Percentiles rank a stretch among this genome's conserved stretches.
Conservation (phyloP, 2,329 filamentous ascomycete genomes). For the Stromatinia cepivora region DNA sequence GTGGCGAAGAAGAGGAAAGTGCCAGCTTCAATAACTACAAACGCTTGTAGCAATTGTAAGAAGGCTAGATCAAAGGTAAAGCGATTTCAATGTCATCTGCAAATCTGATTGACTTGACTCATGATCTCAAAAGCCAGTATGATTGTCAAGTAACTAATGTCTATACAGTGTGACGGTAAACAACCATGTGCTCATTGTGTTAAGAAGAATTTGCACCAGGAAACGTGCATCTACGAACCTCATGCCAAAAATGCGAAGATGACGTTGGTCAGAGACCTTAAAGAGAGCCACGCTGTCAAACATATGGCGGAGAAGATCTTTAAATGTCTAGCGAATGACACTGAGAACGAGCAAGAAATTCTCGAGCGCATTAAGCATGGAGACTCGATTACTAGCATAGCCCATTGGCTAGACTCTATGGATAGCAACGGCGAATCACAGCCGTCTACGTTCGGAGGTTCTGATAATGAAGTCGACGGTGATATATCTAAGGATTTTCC, state of each 20-base stretch:
- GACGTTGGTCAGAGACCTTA: slow-evolving; percentile 38
- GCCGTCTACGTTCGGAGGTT: slow-evolving; percentile 27
- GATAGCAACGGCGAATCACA: slow-evolving; percentile 33
- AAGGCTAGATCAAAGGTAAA: slow-evolving; percentile 36
- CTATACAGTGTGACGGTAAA: slow-evolving; percentile 41
- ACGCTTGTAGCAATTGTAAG: slow-evolving; percentile 10
- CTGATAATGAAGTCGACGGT: slow-evolving; percentile 36
- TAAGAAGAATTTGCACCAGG: slow-evolving; percentile 29
- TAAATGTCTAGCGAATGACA: slow-evolving; percentile 36
- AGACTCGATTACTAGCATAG: slow-evolving; percentile 38
- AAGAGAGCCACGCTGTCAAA: slow-evolving; percentile 12
- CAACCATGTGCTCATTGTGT: slow-evolving; percentile 41
- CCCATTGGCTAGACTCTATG: slow-evolving; percentile 36
- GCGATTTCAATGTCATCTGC: slow-evolving; percentile 17
- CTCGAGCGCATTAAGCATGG: slow-evolving; percentile 37
- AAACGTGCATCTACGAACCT: slow-evolving; percentile 40
- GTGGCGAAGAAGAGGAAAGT: slow-evolving; percentile 1
- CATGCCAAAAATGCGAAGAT: slow-evolving; percentile 43
- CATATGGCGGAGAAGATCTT: slow-evolving; percentile 5
- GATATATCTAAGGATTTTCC: slow-evolving; percentile 12
- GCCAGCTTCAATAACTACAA: background rate
- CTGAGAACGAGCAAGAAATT: slow-evolving; percentile 39
- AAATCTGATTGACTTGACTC: background rate
- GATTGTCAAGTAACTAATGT: slow-evolving; percentile 1
- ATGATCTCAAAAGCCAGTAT: background rate